phyloP scores from a whole-genome alignment of 2,329 filamentous ascomycete species.

The Fusarium subtropicale region DNA sequence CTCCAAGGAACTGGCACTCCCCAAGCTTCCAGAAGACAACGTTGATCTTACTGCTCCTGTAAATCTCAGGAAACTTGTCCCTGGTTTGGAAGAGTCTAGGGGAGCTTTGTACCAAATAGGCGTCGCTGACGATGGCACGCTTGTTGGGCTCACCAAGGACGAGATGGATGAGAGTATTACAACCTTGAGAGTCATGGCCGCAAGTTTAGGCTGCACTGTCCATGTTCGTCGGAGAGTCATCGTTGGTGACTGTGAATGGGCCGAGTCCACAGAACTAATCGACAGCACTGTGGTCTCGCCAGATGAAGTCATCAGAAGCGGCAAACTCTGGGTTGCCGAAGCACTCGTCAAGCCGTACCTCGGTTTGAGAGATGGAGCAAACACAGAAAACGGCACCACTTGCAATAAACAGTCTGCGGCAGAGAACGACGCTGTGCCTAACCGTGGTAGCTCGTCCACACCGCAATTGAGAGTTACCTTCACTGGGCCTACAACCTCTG shows the following conservation, averaged over 20 bases:
- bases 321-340: slow-evolving; percentile 87
- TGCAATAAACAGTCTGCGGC: slow-evolving; percentile 9
- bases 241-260: slow-evolving; percentile 87
- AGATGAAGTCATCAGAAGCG: slow-evolving; percentile 48
- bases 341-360: slow-evolving; percentile 84
- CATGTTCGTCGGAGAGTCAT: slow-evolving; percentile 83
- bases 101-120: slow-evolving; percentile 97
- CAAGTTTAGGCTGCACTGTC: slow-evolving; percentile 87
- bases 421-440: slow-evolving; percentile 46
- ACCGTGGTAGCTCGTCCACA: slow-evolving; percentile 64
- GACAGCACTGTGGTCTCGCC: slow-evolving; percentile 44
- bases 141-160: slow-evolving; percentile 88
- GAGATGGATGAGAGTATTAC: slow-evolving; percentile 92
- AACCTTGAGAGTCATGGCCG: slow-evolving; percentile 90
- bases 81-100: slow-evolving; percentile 90
- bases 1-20: slow-evolving; percentile 78
- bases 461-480: slow-evolving; percentile 88
- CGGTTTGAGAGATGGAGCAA: slow-evolving; percentile 50
- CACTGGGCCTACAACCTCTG: slow-evolving; percentile 88
- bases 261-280: slow-evolving; percentile 56
- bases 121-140: slow-evolving; percentile 91
- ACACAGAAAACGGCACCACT: slow-evolving; percentile 3
- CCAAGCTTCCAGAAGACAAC: slow-evolving; percentile 76
- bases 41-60: slow-evolving; percentile 60
- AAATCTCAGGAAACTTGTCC: slow-evolving; percentile 69